Conservation (phyloP, 306 rosid genomes). For the Biancaea sappan region DNA sequence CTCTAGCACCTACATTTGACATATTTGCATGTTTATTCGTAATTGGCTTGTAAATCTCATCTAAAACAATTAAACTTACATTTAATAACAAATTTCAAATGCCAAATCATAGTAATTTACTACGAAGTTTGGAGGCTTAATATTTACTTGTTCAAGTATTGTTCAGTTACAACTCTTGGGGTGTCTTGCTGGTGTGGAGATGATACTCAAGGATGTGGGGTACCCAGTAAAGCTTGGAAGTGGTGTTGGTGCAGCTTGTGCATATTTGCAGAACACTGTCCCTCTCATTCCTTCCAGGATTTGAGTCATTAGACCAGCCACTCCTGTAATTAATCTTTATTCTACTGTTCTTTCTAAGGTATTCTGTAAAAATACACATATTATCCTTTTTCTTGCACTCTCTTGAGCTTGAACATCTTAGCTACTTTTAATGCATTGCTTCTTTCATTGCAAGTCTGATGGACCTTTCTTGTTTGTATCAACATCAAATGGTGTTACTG, state of each 20-base stretch:
- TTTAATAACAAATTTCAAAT: conserved; percentile 2
- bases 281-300: conserved; percentile 94
- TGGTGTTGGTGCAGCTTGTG: conserved; percentile 94
- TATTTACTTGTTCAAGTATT: conserved; percentile 15
- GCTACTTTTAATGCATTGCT: conserved; percentile 36
- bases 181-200: conserved; percentile 99
- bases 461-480: background rate
- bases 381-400: conserved; percentile 45
- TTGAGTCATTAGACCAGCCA: conserved; percentile 46
- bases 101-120: background rate
- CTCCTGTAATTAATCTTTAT: conserved; percentile 33
- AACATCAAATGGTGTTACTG: too few species aligned
- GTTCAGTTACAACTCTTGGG: conserved; percentile 95
- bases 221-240: conserved; percentile 96
- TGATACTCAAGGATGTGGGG: conserved; percentile 93
- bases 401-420: conserved; percentile 47
- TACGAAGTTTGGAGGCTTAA: background rate
- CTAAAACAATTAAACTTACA: background rate
- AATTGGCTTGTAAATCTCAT: background rate
- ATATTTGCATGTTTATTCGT: background rate
- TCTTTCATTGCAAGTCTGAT: conserved; percentile 26
- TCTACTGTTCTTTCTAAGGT: background rate
- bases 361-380: conserved; percentile 58
- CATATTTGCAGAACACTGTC: conserved; percentile 73
- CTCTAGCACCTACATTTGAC: background rate